phyloP scores from a whole-genome alignment of 805 yeast genomes.

The Metschnikowia continentalis region DNA sequence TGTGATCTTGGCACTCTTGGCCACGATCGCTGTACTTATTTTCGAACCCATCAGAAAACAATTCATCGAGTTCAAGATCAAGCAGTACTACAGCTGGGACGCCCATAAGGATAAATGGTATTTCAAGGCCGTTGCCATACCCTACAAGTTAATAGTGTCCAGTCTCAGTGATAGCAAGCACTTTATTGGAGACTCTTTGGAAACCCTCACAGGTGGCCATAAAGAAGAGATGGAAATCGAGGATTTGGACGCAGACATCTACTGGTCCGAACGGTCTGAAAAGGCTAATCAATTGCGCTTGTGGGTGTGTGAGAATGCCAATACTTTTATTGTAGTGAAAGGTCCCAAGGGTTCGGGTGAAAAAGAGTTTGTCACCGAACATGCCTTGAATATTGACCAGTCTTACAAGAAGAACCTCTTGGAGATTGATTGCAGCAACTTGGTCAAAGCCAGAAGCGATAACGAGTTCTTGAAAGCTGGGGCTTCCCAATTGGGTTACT shows the following conservation, averaged over 20 bases:
- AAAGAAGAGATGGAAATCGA: conserved; percentile 15
- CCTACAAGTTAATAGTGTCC: conserved; percentile 22
- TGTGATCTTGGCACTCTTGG: conserved; percentile 66
- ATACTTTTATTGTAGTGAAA: conserved; percentile 81
- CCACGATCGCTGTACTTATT: conserved; percentile 76
- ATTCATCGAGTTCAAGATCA: conserved; percentile 69
- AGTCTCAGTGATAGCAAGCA: conserved; percentile 33
- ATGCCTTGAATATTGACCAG: conserved; percentile 56
- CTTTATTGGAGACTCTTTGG: conserved; percentile 29
- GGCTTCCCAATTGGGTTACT: conserved; percentile 81
- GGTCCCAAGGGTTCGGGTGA: conserved; percentile 98
- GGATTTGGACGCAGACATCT: conserved; percentile 22
- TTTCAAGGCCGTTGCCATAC: conserved; percentile 24
- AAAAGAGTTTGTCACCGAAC: conserved; percentile 66
- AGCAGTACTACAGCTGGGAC: conserved; percentile 53
- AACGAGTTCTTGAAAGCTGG: conserved; percentile 60
- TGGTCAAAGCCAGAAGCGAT: conserved; percentile 73
- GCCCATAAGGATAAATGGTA: conserved; percentile 36
- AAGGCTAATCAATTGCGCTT: conserved; percentile 63
- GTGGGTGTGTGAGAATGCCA: conserved; percentile 85
- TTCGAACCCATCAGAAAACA: conserved; percentile 92
- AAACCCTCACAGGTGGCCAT: conserved; percentile 11
- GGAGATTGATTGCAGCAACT: conserved; percentile 71
- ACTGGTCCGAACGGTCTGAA: conserved; percentile 72
- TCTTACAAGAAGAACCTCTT: conserved; percentile 45